These are phyloP conservation scores for Sextonia rubra DNA, from an alignment of 164 flowering plant genomes.

Conservation along the genomic window DNA sequence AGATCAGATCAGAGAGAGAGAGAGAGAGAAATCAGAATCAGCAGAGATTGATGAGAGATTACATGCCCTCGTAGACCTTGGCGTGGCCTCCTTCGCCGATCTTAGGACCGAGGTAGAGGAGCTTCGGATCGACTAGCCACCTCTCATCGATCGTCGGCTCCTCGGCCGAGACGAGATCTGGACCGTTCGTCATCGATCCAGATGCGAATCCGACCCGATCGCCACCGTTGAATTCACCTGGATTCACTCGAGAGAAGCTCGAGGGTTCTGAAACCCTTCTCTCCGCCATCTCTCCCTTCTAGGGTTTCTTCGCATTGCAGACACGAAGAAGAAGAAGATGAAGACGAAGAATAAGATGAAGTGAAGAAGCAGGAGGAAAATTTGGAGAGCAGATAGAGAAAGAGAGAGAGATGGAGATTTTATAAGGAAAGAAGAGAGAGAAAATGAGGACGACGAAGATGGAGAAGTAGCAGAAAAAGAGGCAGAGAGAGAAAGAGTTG, in stretches of 20 bases:
- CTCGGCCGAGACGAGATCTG: background rate
- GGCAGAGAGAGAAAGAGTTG: background rate
- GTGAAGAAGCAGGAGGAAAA: no score
- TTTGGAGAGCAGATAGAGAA: no score
- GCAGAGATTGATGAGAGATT: background rate
- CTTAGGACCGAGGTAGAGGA: conserved; percentile 7
- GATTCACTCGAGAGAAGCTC: conserved; percentile 3
- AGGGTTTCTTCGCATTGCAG: conserved; percentile 8
- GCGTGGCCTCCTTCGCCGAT: conserved; percentile 19
- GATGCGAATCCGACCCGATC: conserved; percentile 1
- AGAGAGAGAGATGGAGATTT: background rate
- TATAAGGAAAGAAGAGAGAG: background rate
- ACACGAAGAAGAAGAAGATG: background rate
- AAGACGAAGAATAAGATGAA: background rate
- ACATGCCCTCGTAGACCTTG: conserved; percentile 23
- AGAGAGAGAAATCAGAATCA: background rate
- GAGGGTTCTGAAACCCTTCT: conserved; percentile 3
- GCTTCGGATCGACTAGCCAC: conserved; percentile 12
- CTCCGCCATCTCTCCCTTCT: conserved; percentile 6
- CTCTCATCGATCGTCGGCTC: conserved; percentile 5
- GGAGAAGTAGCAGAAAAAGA: background rate
- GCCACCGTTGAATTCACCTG: background rate
- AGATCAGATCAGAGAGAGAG: background rate
- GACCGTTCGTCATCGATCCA: background rate
- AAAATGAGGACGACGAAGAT: background rate